Evolutionary conservation across 2,329 filamentous ascomycete genomes (phyloP).

Genomic region (Paecilomyces fulvus): DNA sequence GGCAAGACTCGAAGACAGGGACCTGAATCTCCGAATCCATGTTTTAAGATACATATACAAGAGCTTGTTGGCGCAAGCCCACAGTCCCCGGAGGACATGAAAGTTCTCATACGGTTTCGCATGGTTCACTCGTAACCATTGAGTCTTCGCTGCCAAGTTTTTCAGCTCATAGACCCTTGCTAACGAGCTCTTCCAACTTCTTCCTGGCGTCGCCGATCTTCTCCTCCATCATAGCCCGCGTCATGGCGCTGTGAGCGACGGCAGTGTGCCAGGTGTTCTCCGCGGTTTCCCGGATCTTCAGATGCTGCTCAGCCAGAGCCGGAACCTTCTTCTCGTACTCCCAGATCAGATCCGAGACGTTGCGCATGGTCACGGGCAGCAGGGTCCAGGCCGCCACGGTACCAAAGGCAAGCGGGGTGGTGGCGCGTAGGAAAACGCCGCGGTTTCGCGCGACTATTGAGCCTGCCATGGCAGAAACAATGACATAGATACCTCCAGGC

Average conservation of each 20-base stretch:
- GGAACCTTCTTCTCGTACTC: slow-evolving; percentile 87
- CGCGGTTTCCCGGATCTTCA: slow-evolving; percentile 60
- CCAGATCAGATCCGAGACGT: slow-evolving; percentile 80
- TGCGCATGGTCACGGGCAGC: slow-evolving; percentile 81
- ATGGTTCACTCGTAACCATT: not conserved
- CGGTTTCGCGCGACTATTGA: slow-evolving; percentile 85
- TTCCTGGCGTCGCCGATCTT: slow-evolving; percentile 70
- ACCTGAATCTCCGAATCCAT: not conserved
- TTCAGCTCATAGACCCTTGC: slow-evolving; percentile 65
- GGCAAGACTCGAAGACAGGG: not conserved
- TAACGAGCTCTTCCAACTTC: slow-evolving; percentile 79
- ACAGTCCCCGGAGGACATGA: not conserved
- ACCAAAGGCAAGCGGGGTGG: slow-evolving; percentile 70
- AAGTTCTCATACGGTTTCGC: not conserved
- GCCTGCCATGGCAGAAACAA: slow-evolving; percentile 90
- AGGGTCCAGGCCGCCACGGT: slow-evolving; percentile 75
- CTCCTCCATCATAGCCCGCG: slow-evolving; percentile 65
- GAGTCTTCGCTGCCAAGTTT: not conserved
- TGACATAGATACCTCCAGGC: slow-evolving; percentile 82
- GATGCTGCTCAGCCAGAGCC: slow-evolving; percentile 70
- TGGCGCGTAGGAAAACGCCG: slow-evolving; percentile 69
- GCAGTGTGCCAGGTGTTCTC: slow-evolving; percentile 64
- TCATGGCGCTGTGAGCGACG: slow-evolving; percentile 63
- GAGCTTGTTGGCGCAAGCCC: not conserved
- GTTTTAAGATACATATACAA: not conserved